Evolutionary conservation across 2,329 filamentous ascomycete species (phyloP).

Genomic region (Aspergillus quadricinctus): DNA sequence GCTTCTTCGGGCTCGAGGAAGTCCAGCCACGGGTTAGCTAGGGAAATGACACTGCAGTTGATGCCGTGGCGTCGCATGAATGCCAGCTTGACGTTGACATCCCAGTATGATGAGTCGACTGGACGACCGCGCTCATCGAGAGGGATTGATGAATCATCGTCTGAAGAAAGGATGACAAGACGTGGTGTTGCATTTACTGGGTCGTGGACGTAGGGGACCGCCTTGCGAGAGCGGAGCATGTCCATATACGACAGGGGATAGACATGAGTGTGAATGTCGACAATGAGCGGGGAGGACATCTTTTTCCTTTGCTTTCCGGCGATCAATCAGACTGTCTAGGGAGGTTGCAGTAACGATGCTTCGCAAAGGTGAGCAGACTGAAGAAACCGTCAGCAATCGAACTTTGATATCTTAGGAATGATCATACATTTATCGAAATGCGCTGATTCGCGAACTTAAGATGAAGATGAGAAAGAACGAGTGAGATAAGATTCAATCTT

Average conservation of each 20-base stretch:
- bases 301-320: slow-evolving; percentile 9
- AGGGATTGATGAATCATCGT: slow-evolving; percentile 39
- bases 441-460: neutral
- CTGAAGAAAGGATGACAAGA: slow-evolving; percentile 45
- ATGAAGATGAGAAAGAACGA: slow-evolving; percentile 8
- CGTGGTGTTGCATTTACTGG: slow-evolving; percentile 34
- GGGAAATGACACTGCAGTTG: slow-evolving; percentile 75
- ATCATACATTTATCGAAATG: neutral
- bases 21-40: slow-evolving; percentile 93
- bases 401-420: neutral
- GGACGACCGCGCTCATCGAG: slow-evolving; percentile 64
- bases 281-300: slow-evolving; percentile 37
- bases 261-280: slow-evolving; percentile 62
- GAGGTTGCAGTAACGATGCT: neutral
- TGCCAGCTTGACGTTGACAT: slow-evolving; percentile 70
- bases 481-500: slow-evolving; percentile 4
- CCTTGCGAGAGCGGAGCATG: slow-evolving; percentile 51
- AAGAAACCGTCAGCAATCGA: neutral
- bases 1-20: slow-evolving; percentile 65
- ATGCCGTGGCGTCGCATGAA: slow-evolving; percentile 88
- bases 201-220: slow-evolving; percentile 43
- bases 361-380: neutral
- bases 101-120: slow-evolving; percentile 77
- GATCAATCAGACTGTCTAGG: neutral
- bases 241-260: slow-evolving; percentile 58